Base-by-base conservation (phyloP, 169 alveolate species). In the Plasmodium cynomolgi region DNA sequence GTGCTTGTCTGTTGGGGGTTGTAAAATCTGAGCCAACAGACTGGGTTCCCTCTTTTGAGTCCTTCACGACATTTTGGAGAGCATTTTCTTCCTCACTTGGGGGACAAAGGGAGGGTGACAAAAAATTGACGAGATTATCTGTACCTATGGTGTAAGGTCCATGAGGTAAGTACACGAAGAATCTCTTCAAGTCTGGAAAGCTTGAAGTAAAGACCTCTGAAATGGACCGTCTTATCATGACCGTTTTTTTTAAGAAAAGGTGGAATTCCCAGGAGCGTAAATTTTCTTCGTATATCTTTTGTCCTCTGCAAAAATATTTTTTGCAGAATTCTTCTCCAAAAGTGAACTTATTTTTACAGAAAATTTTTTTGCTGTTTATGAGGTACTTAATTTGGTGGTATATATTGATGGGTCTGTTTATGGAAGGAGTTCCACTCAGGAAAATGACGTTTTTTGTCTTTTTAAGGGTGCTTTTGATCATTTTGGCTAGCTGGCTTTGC, bases 271-370 rank as follows among this genome's bases (percentile, higher is more conserved):
- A 85, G 17, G 93, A 85, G 56, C 93, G 79, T 74, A 85, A 85
- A 75, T 85, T 85, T 47, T 85, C 93, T 74, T 85, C 93, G 62
- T 44, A 85, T 74, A 85, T 75, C 39, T 74, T 85, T 75, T 85
- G 71, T 29, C 93, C 93, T 54, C 93, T 74, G 34, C 62, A 75
- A 47, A 74, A 74, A 85, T 73, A 85, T 75, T 85, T 85, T 85
- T 85, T 85, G 80, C 93, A 85, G n/a, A 44, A 85, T 50, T 85
- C 93, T 85, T 85, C 93, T 1, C 93, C 93, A 85, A 85, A 85
- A 13, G 62, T 50, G 39, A 23, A 50, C 20, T 85, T 85, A 85
- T 74, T 85, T 85, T 85, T 68, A 23, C 79, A 77, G 80, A 85
- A 85, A 3, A 74, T n/a, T 20, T 41, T 85, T n/a, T 85, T 74